Evolutionary conservation across 140 eudicot species (phyloP).

Genomic region (Senecio squalidus): DNA sequence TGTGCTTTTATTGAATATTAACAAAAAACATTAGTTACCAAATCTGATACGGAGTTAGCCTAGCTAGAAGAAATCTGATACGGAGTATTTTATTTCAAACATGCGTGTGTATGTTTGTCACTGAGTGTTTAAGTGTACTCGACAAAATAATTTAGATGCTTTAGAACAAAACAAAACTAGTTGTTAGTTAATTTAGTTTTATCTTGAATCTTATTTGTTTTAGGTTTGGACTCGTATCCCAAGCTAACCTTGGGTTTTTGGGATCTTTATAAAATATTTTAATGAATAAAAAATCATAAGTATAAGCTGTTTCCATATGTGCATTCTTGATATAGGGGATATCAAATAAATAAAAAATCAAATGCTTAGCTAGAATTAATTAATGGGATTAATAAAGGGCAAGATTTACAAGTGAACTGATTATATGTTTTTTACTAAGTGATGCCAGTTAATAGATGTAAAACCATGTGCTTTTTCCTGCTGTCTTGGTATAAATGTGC

Average conservation of each 20-base stretch:
- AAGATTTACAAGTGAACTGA: background rate
- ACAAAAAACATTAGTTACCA: no score
- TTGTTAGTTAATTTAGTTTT: background rate
- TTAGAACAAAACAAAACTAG: background rate
- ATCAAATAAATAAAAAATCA: background rate
- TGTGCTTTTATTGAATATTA: no score
- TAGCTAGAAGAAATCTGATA: no score
- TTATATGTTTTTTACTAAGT: background rate
- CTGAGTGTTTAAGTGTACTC: no score
- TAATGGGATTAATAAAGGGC: conserved; percentile 5
- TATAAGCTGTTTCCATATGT: conserved; percentile 23
- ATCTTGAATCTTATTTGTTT: background rate
- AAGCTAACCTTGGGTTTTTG: conserved; percentile 4
- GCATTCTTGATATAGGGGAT: conserved; percentile 14
- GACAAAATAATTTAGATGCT: no score
- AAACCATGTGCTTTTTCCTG: conserved; percentile 24
- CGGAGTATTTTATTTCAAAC: no score
- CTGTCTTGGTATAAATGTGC: conserved; percentile 26
- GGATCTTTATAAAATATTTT: conserved; percentile 10
- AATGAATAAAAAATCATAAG: conserved; percentile 25
- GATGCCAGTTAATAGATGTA: conserved; percentile 12
- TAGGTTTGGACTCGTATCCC: background rate
- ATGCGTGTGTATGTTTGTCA: no score
- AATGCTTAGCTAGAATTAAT: conserved; percentile 13
- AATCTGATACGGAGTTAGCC: no score